Conservation (phyloP, 495 filamentous ascomycete genomes). For the Talaromyces ruber region DNA sequence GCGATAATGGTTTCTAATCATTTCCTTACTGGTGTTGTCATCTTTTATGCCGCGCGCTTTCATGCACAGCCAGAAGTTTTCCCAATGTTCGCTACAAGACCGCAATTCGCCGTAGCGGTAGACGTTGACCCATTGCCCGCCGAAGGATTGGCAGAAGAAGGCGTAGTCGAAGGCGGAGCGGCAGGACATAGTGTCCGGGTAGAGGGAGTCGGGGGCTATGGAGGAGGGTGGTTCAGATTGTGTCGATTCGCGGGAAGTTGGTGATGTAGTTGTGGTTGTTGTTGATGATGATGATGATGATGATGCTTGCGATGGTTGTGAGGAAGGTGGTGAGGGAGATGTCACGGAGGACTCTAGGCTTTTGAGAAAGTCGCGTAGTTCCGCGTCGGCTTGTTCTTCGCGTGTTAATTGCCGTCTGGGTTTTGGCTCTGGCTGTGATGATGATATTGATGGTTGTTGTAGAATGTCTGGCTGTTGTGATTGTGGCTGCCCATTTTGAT, state of each 20-base stretch:
- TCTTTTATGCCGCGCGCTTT: constrained; percentile 44
- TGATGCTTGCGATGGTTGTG: constrained; percentile 10
- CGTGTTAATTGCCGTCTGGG: constrained; percentile 35
- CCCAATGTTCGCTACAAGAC: constrained; percentile 71
- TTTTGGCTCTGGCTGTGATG: constrained; percentile 7
- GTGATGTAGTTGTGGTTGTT: constrained; percentile 5
- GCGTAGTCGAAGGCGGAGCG: constrained; percentile 83
- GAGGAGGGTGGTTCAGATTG: constrained; percentile 9
- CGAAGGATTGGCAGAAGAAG: constrained; percentile 90
- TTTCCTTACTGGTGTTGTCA: constrained; percentile 40
- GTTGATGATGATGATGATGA: constrained; percentile 14
- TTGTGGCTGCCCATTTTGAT: constrained; percentile 5
- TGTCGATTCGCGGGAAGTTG: constrained; percentile 6
- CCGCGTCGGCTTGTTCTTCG: constrained; percentile 52
- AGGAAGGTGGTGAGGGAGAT: constrained; percentile 14
- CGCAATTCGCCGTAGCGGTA: constrained; percentile 76
- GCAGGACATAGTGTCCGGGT: constrained; percentile 80
- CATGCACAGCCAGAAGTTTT: constrained; percentile 96
- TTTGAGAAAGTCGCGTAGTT: constrained; percentile 51
- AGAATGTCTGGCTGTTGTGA: constrained; percentile 9
- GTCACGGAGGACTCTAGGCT: constrained; percentile 24
- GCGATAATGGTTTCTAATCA: constrained; percentile 62
- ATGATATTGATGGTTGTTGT: constrained; percentile 11
- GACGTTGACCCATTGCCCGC: constrained; percentile 76
- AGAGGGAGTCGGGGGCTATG: constrained; percentile 54